phyloP scores from a whole-genome alignment of 1,284 basidiomycete genomes.

The Pseudozyma flocculosa region DNA sequence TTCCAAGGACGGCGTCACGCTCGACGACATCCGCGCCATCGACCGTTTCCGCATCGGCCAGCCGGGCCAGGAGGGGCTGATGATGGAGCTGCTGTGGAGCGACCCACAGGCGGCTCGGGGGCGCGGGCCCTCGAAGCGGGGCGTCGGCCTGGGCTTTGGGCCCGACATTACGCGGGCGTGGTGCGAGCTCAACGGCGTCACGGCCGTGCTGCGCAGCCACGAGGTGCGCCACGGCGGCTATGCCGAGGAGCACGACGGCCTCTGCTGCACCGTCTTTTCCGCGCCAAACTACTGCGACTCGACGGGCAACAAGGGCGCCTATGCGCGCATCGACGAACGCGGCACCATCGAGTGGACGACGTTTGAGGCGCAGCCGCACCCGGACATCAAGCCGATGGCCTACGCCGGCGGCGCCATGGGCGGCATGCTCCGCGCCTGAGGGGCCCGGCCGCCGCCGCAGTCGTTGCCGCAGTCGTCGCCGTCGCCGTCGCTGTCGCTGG shows the following conservation, averaged over 20 bases:
- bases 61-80: conserved; percentile 90
- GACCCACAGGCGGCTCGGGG: conserved; percentile 88
- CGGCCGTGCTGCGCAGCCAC: conserved; percentile 89
- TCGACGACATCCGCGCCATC: conserved; percentile 88
- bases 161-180: conserved; percentile 67
- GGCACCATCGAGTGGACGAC: conserved; percentile 72
- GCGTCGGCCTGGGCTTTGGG: conserved; percentile 92
- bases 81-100: conserved; percentile 72
- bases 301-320: conserved; percentile 62
- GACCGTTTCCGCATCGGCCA: conserved; percentile 77
- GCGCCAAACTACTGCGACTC: conserved; percentile 57
- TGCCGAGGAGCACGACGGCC: conserved; percentile 81
- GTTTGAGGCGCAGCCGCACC: conserved; percentile 86
- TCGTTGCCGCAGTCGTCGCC: too few relatives aligned
- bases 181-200: conserved; percentile 83
- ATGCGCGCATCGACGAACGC: conserved; percentile 68
- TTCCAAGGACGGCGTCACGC: conserved; percentile 86
- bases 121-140: conserved; percentile 94
- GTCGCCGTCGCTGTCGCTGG: too few relatives aligned
- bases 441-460: too few relatives aligned
- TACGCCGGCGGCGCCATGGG: conserved; percentile 62
- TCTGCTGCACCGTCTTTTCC: conserved; percentile 77
- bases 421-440: conserved; percentile 35
- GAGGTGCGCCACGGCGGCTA: conserved; percentile 90
- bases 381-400: conserved; percentile 88